Percentiles rank a stretch among this genome's conserved stretches.
Conservation (phyloP, 768 basidiomycete genomes). For the Hericium rajendrae region DNA sequence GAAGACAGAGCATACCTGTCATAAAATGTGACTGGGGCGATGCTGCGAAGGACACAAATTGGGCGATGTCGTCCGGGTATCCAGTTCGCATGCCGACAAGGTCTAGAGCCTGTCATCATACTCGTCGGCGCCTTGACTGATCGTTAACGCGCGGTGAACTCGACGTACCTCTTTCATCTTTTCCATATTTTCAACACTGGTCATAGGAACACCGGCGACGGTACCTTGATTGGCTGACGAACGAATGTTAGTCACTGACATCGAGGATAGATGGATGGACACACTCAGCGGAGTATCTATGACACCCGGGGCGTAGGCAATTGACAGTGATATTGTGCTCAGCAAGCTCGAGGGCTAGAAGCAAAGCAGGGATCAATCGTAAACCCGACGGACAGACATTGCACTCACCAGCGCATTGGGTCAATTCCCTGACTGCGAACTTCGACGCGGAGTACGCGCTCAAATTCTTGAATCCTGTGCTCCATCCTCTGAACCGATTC, state of each 20-base stretch:
- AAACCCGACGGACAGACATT: background rate
- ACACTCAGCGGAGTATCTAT: constrained; percentile 14
- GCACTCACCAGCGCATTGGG: constrained; percentile 16
- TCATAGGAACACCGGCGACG: too few relatives aligned
- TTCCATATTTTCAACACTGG: background rate
- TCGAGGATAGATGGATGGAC: background rate
- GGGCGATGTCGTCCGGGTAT: background rate
- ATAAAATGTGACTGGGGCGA: background rate
- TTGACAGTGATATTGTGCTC: constrained; percentile 16
- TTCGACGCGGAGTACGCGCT: constrained; percentile 23
- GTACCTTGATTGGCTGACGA: background rate
- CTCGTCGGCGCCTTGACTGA: too few relatives aligned
- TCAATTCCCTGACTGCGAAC: constrained; percentile 22
- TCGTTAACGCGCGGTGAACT: background rate
- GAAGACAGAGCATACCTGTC: background rate
- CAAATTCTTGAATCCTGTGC: background rate
- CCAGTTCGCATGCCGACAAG: background rate
- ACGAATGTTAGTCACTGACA: background rate
- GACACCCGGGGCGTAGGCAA: constrained; percentile 14
- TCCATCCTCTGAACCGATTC: too few relatives aligned
- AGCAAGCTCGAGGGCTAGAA: constrained; percentile 13
- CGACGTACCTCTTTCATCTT: background rate
- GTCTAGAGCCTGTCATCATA: too few relatives aligned
- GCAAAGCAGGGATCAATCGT: background rate
- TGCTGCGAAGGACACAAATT: background rate